Base-by-base conservation (phyloP, 2,329 filamentous ascomycete genomes). In the Cercospora sesami region DNA sequence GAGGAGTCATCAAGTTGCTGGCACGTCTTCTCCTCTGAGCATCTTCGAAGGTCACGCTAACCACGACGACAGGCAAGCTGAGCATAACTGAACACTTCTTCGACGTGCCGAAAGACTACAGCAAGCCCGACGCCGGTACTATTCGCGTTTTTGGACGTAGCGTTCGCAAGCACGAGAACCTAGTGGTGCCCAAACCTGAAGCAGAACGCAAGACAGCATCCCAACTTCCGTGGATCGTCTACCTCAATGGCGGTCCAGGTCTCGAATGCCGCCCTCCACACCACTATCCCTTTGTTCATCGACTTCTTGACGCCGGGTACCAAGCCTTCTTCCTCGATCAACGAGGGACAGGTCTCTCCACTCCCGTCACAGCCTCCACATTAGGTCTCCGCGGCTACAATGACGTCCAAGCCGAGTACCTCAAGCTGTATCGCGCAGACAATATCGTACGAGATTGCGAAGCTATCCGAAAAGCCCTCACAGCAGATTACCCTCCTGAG, bases 381-480 rank as follows among this genome's bases (percentile, higher is more conserved):
- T 84, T 97, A 4, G 85, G 86, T 36, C 81, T 86, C 12, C 85
- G 89, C 45, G 91, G 90, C 5, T 78, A 81, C 63, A 86, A 87
- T 67, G 82, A 86, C 1, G 87, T 87, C 66, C 93, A 97, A 79
- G 91, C 90, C 6, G 86, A 89, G 63, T 96, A 97, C 75, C 85
- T 98, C 71, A 91, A 91, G 77, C 84, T 89, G 45, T 97, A 97
- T 83, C 88, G 94, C 51, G 93, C 94, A 36, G 94, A 97, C 79
- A 95, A 87, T 76, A 96, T 96, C 62, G 93, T 98, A 48, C 88
- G 87, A 58, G 94, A 98, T 76, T 92, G 91, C 71, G 94, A 98
- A 78, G 93, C 94, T 4, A 88, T 98, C 33, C 87, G 94, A 5
- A 86, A 89, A 74, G 90, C 86, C 45, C 83, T 98, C 64, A 95